These are phyloP conservation scores for Neohortaea acidophila DNA, from an alignment of 495 filamentous ascomycete genomes.

Conservation along the genomic window DNA sequence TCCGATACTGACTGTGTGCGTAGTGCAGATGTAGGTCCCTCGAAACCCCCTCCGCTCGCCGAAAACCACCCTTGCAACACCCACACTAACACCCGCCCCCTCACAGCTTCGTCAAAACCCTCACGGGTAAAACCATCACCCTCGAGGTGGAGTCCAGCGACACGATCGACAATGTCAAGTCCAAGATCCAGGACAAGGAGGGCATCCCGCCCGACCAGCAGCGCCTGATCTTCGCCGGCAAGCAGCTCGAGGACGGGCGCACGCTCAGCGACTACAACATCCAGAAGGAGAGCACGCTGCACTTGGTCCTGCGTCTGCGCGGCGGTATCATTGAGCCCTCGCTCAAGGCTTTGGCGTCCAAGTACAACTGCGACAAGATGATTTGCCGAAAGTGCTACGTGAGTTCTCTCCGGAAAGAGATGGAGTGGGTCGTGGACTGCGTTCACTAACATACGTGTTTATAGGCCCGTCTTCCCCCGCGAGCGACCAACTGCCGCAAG, in stretches of 20 bases:
- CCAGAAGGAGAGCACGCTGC: conserved; percentile 91
- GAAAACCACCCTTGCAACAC: neutral
- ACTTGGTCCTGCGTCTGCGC: conserved; percentile 97
- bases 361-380: conserved; percentile 99
- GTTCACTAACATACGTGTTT: neutral
- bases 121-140: conserved; percentile 89
- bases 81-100: conserved; percentile 1
- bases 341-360: conserved; percentile 92
- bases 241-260: conserved; percentile 98
- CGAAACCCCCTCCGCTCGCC: neutral
- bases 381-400: conserved; percentile 99
- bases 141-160: conserved; percentile 69
- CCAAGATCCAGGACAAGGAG: conserved; percentile 88
- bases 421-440: no score
- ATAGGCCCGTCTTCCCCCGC: conserved; percentile 86
- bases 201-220: conserved; percentile 98
- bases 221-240: conserved; percentile 98
- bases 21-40: conserved; percentile 5
- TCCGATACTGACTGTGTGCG: neutral
- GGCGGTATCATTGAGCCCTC: conserved; percentile 99
- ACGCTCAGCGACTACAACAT: conserved; percentile 99
- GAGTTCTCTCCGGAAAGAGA: conserved; percentile 28
- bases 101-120: conserved; percentile 30
- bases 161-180: conserved; percentile 60
- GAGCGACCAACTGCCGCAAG: conserved; percentile 99